phyloP scores from a whole-genome alignment of 2,329 filamentous ascomycete species.

The Microascus cirrosus region DNA sequence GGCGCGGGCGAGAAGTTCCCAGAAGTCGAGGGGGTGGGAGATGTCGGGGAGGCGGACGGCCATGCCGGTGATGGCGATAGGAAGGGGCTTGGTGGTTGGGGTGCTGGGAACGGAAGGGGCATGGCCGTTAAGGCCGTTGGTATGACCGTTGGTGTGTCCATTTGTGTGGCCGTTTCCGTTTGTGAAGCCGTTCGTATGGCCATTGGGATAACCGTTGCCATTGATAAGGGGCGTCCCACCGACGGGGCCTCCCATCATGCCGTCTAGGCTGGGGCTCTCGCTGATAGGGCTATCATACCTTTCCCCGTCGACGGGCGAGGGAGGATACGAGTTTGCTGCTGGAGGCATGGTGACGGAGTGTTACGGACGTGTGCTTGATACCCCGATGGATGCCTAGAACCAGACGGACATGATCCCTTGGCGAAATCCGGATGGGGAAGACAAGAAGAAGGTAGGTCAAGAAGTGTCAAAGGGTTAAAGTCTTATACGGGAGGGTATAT shows the following conservation, averaged over 20 bases:
- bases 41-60: slow-evolving; percentile 33
- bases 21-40: slow-evolving; percentile 29
- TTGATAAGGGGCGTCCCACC: background rate
- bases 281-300: background rate
- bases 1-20: slow-evolving; percentile 28
- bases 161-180: slow-evolving; percentile 3
- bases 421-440: background rate
- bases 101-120: background rate
- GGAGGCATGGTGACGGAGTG: background rate
- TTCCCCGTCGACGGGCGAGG: background rate
- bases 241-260: slow-evolving; percentile 1
- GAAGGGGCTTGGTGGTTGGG: slow-evolving; percentile 16
- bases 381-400: background rate
- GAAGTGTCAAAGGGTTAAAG: background rate
- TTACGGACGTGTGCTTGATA: background rate
- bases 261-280: background rate
- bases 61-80: slow-evolving; percentile 36
- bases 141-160: slow-evolving; percentile 3
- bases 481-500: background rate
- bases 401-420: background rate
- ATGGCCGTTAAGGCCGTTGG: background rate
- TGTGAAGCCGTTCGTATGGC: background rate
- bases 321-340: background rate
- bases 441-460: background rate
- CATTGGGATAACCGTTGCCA: background rate